Percentiles rank a stretch among this genome's conserved stretches.
Conservation (phyloP, 441 rosid genomes). For the Gossypium aridum region DNA sequence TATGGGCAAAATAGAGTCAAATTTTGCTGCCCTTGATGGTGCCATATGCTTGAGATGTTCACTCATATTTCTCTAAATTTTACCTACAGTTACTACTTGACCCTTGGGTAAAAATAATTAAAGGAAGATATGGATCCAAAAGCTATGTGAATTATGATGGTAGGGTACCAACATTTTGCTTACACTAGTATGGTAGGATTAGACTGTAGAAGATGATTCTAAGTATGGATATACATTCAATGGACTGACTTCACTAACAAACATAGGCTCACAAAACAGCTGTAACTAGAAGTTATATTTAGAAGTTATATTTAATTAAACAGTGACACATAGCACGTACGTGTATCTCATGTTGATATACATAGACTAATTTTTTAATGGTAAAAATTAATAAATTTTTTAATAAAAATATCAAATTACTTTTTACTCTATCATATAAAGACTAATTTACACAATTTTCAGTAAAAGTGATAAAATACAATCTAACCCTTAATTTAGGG, state of each 20-base stretch:
- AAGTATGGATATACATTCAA: neutral
- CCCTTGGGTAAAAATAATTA: neutral
- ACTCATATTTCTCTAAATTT: constrained; percentile 12
- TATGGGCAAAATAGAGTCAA: constrained; percentile 1
- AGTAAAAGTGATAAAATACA: too few relatives aligned
- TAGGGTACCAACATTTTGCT: neutral
- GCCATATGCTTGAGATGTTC: constrained; percentile 13
- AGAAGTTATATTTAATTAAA: neutral
- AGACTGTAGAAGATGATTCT: neutral
- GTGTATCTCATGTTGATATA: accelerated
- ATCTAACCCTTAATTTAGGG: too few relatives aligned
- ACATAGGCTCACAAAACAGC: constrained; percentile 12
- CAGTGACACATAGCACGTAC: too few relatives aligned
- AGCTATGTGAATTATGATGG: constrained; percentile 13
- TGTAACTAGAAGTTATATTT: neutral
- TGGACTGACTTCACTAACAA: constrained; percentile 1
- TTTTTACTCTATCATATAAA: too few relatives aligned
- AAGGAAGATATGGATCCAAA: constrained; percentile 5
- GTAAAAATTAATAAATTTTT: too few relatives aligned
- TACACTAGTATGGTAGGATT: neutral
- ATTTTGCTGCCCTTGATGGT: neutral
- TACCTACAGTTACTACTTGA: constrained; percentile 3
- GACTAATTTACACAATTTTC: too few relatives aligned
- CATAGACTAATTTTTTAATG: too few relatives aligned
- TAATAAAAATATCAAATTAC: too few relatives aligned